Base-by-base conservation (phyloP, 1,284 basidiomycete genomes). In the Puccinia coronata region DNA sequence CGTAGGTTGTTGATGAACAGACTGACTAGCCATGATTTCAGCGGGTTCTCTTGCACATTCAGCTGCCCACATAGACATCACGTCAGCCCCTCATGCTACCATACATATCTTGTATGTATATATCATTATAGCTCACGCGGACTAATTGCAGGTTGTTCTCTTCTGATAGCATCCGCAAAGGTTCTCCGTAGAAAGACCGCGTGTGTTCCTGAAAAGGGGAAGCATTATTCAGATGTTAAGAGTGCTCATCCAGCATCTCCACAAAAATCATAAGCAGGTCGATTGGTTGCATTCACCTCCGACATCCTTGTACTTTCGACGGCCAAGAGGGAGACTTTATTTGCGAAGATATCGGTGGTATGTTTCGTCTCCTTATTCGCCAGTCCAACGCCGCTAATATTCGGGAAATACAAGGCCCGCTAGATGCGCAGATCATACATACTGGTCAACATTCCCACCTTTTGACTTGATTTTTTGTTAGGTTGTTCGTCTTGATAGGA, bases 301-400 rank as follows among this genome's bases (percentile, higher is more conserved):
- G 80, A 81, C 80, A 81, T 81, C 28, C 80, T 74, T 23, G 71
- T 81, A 67, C 80, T 81, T 25, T 81, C 80, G 31, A 81, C 57
- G n/a, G 80, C 80, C 51, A 81, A 31, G 31, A 81, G 28, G 14
- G 80, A 73, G 39, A 81, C 59, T 71, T 75, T 65, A 59, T 81
- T 47, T 14, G 55, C 16, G 28, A 81, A 69, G 43, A 75, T 49
- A 74, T 81, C 72, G n/a, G 80, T 81, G 16, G 80, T 81, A 57
- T 81, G 80, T 43, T 49, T 69, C 5, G 59, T 75, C 41, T 75
- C 47, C 53, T 81, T 74, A 57, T 75, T 75, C 20, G 72, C 51
- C 18, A 81, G 51, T 23, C 72, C 49, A 18, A 81, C 63, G 2
- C 80, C 80, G 39, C 36, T 53, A 31, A 81, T 75, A 57, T 81